Base-by-base conservation (phyloP, 1,139 yeast genomes). In the Lodderomyces margitis region DNA sequence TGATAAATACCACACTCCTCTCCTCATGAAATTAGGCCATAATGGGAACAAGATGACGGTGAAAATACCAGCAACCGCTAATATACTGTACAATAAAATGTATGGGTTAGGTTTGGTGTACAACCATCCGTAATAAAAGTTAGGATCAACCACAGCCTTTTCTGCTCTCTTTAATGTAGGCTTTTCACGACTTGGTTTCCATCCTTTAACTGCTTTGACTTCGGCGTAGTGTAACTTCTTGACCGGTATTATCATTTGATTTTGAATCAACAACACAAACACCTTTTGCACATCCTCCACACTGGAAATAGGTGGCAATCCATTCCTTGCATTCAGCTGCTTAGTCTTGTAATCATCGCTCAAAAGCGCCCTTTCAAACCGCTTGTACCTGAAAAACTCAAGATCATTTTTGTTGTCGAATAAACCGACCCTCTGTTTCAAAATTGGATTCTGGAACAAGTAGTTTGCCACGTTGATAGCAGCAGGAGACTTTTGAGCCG, bases 21-120 rank as follows among this genome's bases (percentile, higher is more conserved):
- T 75, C 61, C 95, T 84, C 94, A 92, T 81, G 62, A 82, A 79
- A 38, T 73, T 59, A 17, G 99, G 99, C 99, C 99, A 92, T 55
- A 92, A 75, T 48, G 98, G 99, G 81, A 88, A 94, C 57, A 92
- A 74, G 28, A 92, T 87, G 35, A 89, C 66, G 2, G 87, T 77
- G 54, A 92, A 82, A 9, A 89, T 80, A 17, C 75, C 89, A 10
- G 70, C 74, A 33, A 91, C 67, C 30, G 86, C 75, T 62, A 88
- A 62, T 42, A 74, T 64, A 47, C 95, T 79, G 62, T 86, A 79
- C 53, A 78, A 54, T 61, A 80, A 52, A 72, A 88, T 65, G 64
- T 68, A 76, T 39, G 87, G 77, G 49, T 86, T 86, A 39, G 89
- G 88, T 45, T 91, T 88, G 48, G 78, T 80, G 65, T 82, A 89